Evolutionary conservation across 192 early-diverging fungal species (phyloP).

Genomic region (Anaeromyces robustus): DNA sequence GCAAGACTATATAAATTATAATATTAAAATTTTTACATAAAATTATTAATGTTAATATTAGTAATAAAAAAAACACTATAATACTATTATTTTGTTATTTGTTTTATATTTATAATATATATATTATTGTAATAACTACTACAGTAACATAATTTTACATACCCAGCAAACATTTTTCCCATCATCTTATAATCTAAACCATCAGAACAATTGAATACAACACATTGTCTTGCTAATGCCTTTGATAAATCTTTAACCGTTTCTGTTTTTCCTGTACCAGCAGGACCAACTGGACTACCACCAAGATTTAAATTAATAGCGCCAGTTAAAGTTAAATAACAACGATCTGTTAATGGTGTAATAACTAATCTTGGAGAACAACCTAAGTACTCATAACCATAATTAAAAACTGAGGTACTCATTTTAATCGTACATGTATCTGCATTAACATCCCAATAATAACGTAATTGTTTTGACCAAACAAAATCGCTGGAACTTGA

Average conservation of each 20-base stretch:
- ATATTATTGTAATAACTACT: too few relatives aligned
- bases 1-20: constrained; percentile 11
- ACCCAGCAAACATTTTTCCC: constrained; percentile 46
- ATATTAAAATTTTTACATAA: too few relatives aligned
- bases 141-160: too few relatives aligned
- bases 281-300: constrained; percentile 38
- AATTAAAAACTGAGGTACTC: constrained; percentile 35
- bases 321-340: constrained; percentile 44
- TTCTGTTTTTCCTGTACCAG: constrained; percentile 45
- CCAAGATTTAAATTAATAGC: constrained; percentile 45
- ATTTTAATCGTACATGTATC: constrained; percentile 40
- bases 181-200: constrained; percentile 53
- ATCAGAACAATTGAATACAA: constrained; percentile 50
- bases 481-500: constrained; percentile 32
- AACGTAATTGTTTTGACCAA: constrained; percentile 42
- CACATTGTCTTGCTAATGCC: constrained; percentile 38
- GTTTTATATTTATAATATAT: too few relatives aligned
- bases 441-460: constrained; percentile 42
- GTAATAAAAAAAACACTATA: too few relatives aligned
- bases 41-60: too few relatives aligned
- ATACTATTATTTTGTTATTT: too few relatives aligned
- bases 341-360: constrained; percentile 42
- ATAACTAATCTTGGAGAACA: constrained; percentile 44
- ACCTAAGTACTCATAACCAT: constrained; percentile 45
- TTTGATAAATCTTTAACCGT: constrained; percentile 48